Evolutionary conservation across 2,329 filamentous ascomycete genomes (phyloP).

Genomic region (Cladobotryum mycophilum): DNA sequence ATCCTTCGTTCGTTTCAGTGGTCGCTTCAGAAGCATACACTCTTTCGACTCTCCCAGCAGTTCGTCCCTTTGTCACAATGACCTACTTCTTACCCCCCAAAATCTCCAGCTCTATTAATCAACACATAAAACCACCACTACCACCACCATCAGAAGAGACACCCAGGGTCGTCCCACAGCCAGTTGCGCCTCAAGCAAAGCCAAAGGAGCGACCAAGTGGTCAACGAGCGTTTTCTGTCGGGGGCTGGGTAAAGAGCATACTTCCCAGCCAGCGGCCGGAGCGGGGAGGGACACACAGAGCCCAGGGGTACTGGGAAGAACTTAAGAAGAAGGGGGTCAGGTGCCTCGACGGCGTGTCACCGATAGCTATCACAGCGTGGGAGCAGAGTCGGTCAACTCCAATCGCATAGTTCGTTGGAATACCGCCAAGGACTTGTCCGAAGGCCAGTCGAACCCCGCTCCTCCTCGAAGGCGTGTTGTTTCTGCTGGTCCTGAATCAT

Average conservation of each 20-base stretch:
- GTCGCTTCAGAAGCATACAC: background rate
- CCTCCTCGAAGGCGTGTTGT: background rate
- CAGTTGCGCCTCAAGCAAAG: background rate
- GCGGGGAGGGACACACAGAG: constrained; percentile 41
- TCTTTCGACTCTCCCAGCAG: background rate
- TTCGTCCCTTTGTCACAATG: constrained; percentile 11
- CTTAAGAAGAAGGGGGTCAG: constrained; percentile 9
- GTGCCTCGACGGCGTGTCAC: constrained; percentile 8
- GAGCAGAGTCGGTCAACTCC: constrained; percentile 20
- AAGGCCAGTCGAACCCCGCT: background rate
- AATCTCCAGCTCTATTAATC: constrained; percentile 14
- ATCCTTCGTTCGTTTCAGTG: no score
- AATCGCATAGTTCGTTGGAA: constrained; percentile 31
- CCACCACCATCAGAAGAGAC: no score
- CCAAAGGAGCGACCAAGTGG: background rate
- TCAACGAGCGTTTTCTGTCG: constrained; percentile 23
- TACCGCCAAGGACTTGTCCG: constrained; percentile 23
- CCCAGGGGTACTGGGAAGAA: constrained; percentile 23
- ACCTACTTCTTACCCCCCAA: constrained; percentile 17
- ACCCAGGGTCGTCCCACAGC: background rate
- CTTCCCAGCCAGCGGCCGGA: constrained; percentile 45
- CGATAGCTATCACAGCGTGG: constrained; percentile 14
- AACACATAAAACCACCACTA: background rate
- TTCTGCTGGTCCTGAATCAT: background rate
- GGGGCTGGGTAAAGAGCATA: constrained; percentile 38